These are phyloP conservation scores for Botryosphaeria dothidea DNA, from an alignment of 2,329 filamentous ascomycete genomes.

Conservation along the genomic window DNA sequence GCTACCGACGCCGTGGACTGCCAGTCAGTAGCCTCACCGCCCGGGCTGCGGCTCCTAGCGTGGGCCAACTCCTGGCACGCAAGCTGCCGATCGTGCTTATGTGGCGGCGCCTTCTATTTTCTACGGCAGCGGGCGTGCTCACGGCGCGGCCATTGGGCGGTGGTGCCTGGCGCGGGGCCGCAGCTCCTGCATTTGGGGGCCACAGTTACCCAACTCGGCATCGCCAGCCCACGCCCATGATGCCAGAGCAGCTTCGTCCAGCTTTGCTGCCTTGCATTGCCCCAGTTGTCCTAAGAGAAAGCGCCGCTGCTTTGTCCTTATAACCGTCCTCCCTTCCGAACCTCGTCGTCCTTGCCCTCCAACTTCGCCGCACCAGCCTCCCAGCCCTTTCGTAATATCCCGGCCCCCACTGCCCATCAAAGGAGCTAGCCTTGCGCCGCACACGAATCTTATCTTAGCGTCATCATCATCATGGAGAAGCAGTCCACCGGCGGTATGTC, in stretches of 20 bases:
- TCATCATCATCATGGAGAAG: slow-evolving; percentile 18
- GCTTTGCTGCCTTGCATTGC: background rate
- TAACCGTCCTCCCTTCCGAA: background rate
- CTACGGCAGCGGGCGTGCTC: background rate
- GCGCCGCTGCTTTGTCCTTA: background rate
- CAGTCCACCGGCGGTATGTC: slow-evolving; percentile 11
- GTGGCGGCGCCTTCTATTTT: background rate
- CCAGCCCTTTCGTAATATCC: background rate
- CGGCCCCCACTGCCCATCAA: background rate
- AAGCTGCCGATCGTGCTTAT: background rate
- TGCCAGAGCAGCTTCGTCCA: background rate
- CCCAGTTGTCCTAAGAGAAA: background rate
- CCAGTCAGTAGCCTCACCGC: background rate
- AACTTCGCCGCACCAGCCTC: background rate
- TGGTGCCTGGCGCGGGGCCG: background rate
- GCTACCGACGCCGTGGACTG: background rate
- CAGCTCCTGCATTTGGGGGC: background rate
- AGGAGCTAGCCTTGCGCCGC: slow-evolving; percentile 1
- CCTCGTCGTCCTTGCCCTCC: background rate
- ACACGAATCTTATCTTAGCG: slow-evolving; percentile 9
- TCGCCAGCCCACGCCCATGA: background rate
- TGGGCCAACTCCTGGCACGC: background rate
- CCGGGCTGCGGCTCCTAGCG: background rate
- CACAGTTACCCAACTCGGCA: background rate
- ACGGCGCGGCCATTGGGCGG: background rate